Base-by-base conservation (phyloP, 2,329 filamentous ascomycete genomes). In the Arthroderma uncinatum region DNA sequence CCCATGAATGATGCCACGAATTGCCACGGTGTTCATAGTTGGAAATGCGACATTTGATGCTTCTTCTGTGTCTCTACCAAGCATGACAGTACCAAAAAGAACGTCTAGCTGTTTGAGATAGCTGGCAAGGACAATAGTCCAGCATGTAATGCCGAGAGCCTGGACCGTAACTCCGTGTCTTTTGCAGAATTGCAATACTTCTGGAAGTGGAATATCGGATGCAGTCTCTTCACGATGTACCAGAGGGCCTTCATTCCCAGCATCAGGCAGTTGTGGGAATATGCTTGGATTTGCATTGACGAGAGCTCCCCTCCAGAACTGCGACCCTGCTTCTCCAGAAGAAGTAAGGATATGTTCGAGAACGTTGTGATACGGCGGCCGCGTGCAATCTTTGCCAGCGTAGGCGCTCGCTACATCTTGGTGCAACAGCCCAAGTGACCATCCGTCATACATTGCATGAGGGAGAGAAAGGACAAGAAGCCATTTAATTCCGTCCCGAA, bases 381-480 rank as follows among this genome's bases (percentile, higher is more conserved):
- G 76, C 1, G 68, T 37, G 2, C 63, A 61, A 9, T 73, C 67
- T 0, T 67, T 61, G 3, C 74, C 74, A 3, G 73, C 52, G 61
- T 94, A 95, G 1, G 84, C 82, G n/a, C 70, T 74, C 14, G 77
- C 70, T 0, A 95, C 78, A 64, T 93, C 83, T 44, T 79, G 74
- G 63, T 93, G 89, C 1, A 96, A 70, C 14, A 94, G 73, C 2
- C 77, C 76, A 10, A 96, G 78, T 2, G 90, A 95, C 81, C 85
- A 90, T 0, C 91, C 91, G 66, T 96, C 91, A 62, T 96, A 96
- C 19, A 95, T 76, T 1, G 90, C 89, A 70, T 96, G 91, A 0
- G 90, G 80, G 39, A 95, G 83, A 0, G 89, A 91, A 0, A 96
- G 68, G 3, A 81, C 58, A n/a, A 82, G 64, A 57, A 78, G 79